These are phyloP conservation scores for Penicillium bialowiezense DNA, from an alignment of 495 filamentous ascomycete genomes.

Conservation along the genomic window DNA sequence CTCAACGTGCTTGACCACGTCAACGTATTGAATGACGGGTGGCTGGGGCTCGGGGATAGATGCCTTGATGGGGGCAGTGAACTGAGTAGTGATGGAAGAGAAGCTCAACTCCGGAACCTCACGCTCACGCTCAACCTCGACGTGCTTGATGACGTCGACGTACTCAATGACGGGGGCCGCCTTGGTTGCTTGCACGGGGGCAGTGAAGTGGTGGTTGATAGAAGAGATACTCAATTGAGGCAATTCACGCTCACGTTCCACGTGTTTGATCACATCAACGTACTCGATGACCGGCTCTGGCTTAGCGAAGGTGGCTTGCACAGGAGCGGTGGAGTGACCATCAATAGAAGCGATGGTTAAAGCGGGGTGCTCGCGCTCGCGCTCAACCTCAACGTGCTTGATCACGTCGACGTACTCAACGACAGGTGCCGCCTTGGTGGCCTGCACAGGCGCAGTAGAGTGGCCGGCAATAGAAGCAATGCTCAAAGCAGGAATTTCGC, in stretches of 20 bases:
- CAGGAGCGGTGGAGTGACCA: conserved; percentile 8
- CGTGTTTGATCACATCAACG: conserved; percentile 8
- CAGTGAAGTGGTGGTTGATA: conserved; percentile 16
- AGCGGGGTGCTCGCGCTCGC: conserved; percentile 9
- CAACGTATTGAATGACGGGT: conserved; percentile 7
- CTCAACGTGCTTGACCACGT: conserved; percentile 8
- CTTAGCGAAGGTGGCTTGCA: conserved; percentile 8
- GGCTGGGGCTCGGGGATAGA: conserved; percentile 22
- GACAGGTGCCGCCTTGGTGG: conserved; percentile 8
- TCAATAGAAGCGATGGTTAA: conserved; percentile 12
- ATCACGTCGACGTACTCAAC: background rate
- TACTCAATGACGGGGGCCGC: conserved; percentile 1
- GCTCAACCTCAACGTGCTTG: conserved; percentile 4
- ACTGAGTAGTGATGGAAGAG: conserved; percentile 46
- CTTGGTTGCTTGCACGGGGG: conserved; percentile 19
- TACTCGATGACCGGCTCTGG: conserved; percentile 9
- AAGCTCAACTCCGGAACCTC: conserved; percentile 35
- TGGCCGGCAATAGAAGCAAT: background rate
- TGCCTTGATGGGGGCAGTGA: conserved; percentile 48
- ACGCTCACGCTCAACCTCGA: conserved; percentile 9
- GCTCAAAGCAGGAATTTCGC: background rate
- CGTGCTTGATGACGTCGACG: conserved; percentile 7
- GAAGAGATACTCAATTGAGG: conserved; percentile 28
- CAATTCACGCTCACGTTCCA: conserved; percentile 5
- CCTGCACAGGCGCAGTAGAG: background rate